Base-by-base conservation (phyloP, 1,284 basidiomycete species). In the Sanghuangporus sanghuang region DNA sequence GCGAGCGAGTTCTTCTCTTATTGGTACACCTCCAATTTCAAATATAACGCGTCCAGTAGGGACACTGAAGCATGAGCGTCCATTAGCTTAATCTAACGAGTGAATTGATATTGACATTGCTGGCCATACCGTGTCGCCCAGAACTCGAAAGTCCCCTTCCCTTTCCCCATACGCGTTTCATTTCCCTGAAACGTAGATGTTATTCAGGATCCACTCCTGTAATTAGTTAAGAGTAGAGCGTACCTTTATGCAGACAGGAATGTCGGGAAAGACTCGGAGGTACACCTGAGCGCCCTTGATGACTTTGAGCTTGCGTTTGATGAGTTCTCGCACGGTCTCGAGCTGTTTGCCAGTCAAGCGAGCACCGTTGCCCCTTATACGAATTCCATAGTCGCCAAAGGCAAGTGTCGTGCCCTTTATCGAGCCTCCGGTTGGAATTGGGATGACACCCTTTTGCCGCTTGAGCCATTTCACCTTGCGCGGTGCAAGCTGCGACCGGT, bases 161-260 rank as follows among this genome's bases (percentile, higher is more conserved):
- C 97, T 77, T 98, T 98, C 54, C 96, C 96, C 97, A 99, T 99
- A 85, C 97, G 92, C 6, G 96, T 97, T 76, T 99, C 96, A 72
- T 98, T 98, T 61, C 96, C 96, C 91, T 94, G 66, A 63, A 23
- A 36, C 44, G 54, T 27, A 54, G 2, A 9, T 14, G 7, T 36
- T 27, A 35, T 53, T 32, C 12, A 53, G 32, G 7, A 53, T 44
- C 5, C 3, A 32, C 5, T 18, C 46, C 23, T 48, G 50, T 38
- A 2, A n/a, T 39, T 27, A 42, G 18, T 36, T 48, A 53, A 12
- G 6, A 11, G 40, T 4, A 59, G 38, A 3, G 72, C 79, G 58
- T 66, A 91, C 92, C 86, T 99, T 98, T 64, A 98, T 90, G 79
- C 96, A 98, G 64, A 99, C 95, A 2, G 96, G 95, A 63, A 98